Evolutionary conservation across 1,284 basidiomycete species (phyloP), one percentile per base, ranked within the genome.

Genomic region (Stygiomarasmius scandens): DNA sequence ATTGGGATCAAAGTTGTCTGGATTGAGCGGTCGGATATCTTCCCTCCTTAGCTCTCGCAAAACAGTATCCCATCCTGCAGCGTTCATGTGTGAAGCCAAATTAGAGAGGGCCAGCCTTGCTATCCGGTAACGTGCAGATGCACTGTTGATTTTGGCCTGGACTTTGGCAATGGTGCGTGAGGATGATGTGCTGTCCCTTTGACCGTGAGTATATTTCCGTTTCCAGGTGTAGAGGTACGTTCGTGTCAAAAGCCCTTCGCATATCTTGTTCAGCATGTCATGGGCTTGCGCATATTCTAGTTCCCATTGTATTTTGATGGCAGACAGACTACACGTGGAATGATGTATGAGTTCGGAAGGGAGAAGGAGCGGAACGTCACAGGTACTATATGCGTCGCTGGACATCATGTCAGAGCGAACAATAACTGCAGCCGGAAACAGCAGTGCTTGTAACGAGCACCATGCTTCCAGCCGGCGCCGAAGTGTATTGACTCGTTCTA

Each of bases 21-120:
- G 29, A 10, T 57, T 54, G 19, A 59, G 47, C 1, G 51, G 58
- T n/a, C 55, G 32, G 12, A 62, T 24, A 36, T 62, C 61, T n/a
- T 38, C 56, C 24, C 32, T 23, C 24, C 20, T 16, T 2, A 62
- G 23, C 3, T 34, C 24, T 22, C 45, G 27, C 20, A 58, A 19
- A 2, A 24, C 32, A 0, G 9, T 27, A 38, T 60, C 45, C 61
- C 61, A 62, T 1, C 25, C 49, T 1, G 56, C 58, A 12, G 20
- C n/a, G 2, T 59, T 58, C 4, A 36, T 41, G 12, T 6, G 12
- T 5, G 29, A 12, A 6, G 29, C 29, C 2, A 62, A 27, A 2
- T 1, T 19, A 10, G 60, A 5, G 3, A 60, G 25, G 2, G 43
- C 59, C 3, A 8, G 14, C 0, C 55, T 49, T 6, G 58, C 52